Evolutionary conservation across 2,329 filamentous ascomycete genomes (phyloP).

Genomic region (Geoglossum cookeanum): DNA sequence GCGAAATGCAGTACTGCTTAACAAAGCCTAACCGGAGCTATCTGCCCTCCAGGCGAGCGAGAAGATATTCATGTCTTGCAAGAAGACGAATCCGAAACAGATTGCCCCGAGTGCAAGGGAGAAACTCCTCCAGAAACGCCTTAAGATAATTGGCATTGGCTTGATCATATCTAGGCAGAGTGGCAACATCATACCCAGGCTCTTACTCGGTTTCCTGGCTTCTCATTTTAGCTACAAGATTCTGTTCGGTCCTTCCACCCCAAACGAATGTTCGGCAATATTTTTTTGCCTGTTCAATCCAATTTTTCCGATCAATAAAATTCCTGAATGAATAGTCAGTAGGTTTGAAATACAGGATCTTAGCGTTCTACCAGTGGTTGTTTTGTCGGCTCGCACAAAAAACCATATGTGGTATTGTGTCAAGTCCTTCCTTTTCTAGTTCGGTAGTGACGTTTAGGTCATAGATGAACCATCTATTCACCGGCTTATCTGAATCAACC

Average conservation of each 20-base stretch:
- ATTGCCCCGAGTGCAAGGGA: background rate
- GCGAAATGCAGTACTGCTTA: background rate
- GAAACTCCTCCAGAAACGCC: background rate
- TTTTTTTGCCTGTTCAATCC: too few relatives aligned
- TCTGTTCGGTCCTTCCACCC: background rate
- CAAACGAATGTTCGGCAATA: too few relatives aligned
- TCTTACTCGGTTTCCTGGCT: background rate
- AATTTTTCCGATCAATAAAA: too few relatives aligned
- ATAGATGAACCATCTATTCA: background rate
- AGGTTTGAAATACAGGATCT: too few relatives aligned
- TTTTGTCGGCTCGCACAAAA: background rate
- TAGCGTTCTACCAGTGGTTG: too few relatives aligned
- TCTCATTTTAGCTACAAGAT: background rate
- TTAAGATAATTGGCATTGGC: background rate
- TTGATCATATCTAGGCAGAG: background rate
- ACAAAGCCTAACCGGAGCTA: background rate
- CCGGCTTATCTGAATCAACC: background rate
- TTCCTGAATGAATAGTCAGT: too few relatives aligned
- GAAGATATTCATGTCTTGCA: background rate
- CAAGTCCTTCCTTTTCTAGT: background rate
- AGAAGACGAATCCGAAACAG: background rate
- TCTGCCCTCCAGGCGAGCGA: background rate
- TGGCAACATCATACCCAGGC: background rate
- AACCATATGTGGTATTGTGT: background rate
- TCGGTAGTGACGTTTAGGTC: background rate